Evolutionary conservation across 768 basidiomycete genomes (phyloP).

Genomic region (Termitomyces bulborhizus): DNA sequence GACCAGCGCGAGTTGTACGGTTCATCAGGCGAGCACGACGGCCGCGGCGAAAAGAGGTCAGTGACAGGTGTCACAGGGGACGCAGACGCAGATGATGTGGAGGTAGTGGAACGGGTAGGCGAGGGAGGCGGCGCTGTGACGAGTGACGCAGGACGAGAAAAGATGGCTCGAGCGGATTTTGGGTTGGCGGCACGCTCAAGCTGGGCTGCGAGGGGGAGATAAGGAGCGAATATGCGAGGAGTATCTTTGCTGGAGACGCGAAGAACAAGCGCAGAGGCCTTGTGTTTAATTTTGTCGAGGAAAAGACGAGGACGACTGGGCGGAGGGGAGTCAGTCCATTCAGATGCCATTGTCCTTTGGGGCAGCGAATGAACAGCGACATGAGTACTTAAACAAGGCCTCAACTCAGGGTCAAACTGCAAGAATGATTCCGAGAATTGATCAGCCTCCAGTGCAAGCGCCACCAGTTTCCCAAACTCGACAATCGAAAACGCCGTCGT

Average conservation of each 20-base stretch:
- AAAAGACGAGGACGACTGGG: constrained; percentile 13
- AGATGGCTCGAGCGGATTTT: constrained; percentile 1
- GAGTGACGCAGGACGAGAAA: constrained; percentile 13
- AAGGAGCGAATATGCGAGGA: constrained; percentile 8
- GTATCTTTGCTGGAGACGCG: constrained; percentile 2
- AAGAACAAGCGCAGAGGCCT: constrained; percentile 14
- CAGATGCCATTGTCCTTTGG: not conserved
- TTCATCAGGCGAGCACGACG: not conserved
- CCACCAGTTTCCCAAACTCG: constrained; percentile 17
- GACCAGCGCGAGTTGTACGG: constrained; percentile 10
- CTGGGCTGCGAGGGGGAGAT: constrained; percentile 11
- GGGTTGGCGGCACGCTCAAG: constrained; percentile 6
- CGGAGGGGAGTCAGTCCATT: not conserved
- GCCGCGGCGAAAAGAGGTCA: not conserved
- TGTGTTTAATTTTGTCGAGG: constrained; percentile 14
- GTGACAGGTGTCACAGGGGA: constrained; percentile 3
- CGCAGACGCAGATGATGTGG: constrained; percentile 3
- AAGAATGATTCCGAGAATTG: constrained; percentile 15
- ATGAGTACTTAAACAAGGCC: not conserved
- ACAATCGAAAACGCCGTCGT: constrained; percentile 13
- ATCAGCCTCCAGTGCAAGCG: constrained; percentile 15
- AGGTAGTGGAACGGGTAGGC: constrained; percentile 1
- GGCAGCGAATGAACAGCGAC: not conserved
- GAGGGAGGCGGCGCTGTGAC: constrained; percentile 11
- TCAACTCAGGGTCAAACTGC: constrained; percentile 12